Evolutionary conservation across 2,329 filamentous ascomycete genomes (phyloP), one percentile per base, ranked within the genome.

Genomic region (Fusarium vanettenii): DNA sequence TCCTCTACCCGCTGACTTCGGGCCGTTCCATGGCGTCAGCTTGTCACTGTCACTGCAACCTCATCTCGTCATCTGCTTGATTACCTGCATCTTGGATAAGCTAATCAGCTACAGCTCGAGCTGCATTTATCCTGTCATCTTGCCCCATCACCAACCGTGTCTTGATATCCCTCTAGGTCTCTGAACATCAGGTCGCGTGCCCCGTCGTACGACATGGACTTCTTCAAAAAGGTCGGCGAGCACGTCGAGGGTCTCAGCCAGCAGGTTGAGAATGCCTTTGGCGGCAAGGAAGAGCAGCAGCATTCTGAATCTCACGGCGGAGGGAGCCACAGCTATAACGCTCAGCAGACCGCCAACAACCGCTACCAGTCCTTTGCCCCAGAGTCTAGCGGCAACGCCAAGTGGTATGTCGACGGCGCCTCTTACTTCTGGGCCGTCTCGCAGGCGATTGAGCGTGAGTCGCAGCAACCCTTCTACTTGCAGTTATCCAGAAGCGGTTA

Each of bases 331-430:
- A 79, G 84, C 48, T 29, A 52, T 37, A 85, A 88, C 57, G 78
- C 82, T 4, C 81, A 85, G 29, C 84, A 87, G 45, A 50, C 45
- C 72, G 83, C 82, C 29, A 81, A 83, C 29, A 87, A 92, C 75
- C 88, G 90, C 59, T 92, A 87, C 79, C 85, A 88, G 69, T 92
- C 90, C 69, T 97, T 97, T 84, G 93, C 93, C 1, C 91, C 93
- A 1, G 89, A 92, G 78, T 89, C 93, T 22, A 89, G 89, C 35
- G 92, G 93, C 66, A 92, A 95, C 79, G 91, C 90, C 72, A 97
- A 97, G 86, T 97, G 95, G 94, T 95, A 93, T 82, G 93, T 97
- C 20, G 94, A 97, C 80, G 94, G 93, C 8, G 94, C 92, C 80
- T 91, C 91, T 10, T 97, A 97, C 81, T 95, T 97, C 85, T 95